Conservation (phyloP, 192 early-diverging fungal species). For the Coemansia sp. region DNA sequence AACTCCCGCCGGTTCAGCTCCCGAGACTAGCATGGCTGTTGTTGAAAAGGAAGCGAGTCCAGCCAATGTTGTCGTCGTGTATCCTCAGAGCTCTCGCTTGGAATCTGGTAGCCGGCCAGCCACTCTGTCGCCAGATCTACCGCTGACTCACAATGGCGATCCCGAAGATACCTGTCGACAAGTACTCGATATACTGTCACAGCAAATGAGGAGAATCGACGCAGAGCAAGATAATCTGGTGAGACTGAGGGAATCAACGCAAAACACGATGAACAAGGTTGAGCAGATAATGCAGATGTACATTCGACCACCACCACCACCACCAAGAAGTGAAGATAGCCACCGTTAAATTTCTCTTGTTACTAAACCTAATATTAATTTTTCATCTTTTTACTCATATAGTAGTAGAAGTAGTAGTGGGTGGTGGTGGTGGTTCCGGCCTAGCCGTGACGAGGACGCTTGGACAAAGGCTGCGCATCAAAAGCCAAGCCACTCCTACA, state of each 20-base stretch:
- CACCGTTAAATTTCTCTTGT: neutral
- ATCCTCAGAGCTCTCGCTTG: neutral
- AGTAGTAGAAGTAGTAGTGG: too few species aligned
- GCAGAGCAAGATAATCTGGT: slow-evolving; percentile 35
- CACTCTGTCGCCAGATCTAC: neutral
- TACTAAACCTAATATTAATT: neutral
- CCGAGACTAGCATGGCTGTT: neutral
- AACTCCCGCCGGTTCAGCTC: neutral
- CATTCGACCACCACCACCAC: slow-evolving; percentile 12
- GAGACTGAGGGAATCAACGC: slow-evolving; percentile 32
- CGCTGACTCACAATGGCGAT: neutral
- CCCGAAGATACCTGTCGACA: slow-evolving; percentile 32
- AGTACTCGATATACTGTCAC: slow-evolving; percentile 36
- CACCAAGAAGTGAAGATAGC: neutral
- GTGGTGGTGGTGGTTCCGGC: too few species aligned
- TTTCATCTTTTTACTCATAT: too few species aligned
- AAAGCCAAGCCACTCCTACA: too few species aligned
- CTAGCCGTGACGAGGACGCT: too few species aligned
- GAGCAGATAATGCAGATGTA: slow-evolving; percentile 34
- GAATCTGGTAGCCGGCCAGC: neutral
- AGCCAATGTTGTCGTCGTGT: too few species aligned
- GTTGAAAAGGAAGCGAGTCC: too few species aligned
- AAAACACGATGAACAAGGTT: slow-evolving; percentile 27
- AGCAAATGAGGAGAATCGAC: slow-evolving; percentile 37
- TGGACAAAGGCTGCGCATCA: too few species aligned